Percentiles rank a stretch among this genome's conserved stretches.
phyloP scores from a whole-genome alignment of 208 protist species.

The Trypanosoma mega region DNA sequence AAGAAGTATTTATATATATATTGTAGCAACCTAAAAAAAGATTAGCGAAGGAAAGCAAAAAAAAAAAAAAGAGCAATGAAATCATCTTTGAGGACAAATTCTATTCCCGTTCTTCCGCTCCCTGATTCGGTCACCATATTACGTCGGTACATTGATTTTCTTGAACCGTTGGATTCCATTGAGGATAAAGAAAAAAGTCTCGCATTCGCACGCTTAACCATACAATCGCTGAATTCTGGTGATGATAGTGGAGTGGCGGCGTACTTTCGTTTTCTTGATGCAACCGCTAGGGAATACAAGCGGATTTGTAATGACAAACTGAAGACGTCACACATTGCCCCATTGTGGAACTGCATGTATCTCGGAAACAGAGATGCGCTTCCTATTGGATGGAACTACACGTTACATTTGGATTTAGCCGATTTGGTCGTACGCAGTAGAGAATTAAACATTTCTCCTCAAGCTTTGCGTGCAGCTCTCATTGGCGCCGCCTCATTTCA shows the following conservation, averaged over 20 bases:
- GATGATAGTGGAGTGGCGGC: not conserved
- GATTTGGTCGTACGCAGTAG: not conserved
- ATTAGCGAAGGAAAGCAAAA: too few relatives aligned
- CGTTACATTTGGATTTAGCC: slow-evolving; percentile 13
- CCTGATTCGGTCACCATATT: too few relatives aligned
- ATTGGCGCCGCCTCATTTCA: slow-evolving; percentile 28
- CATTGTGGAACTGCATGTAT: slow-evolving; percentile 27
- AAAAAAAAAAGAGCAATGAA: too few relatives aligned
- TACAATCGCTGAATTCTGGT: not conserved
- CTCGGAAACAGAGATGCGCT: slow-evolving; percentile 23
- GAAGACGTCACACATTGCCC: slow-evolving; percentile 22
- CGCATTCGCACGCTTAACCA: slow-evolving; percentile 4
- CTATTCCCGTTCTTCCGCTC: too few relatives aligned
- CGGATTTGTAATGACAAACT: slow-evolving; percentile 17
- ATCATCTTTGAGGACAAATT: too few relatives aligned
- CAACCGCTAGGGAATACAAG: slow-evolving; percentile 10
- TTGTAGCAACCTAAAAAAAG: too few relatives aligned
- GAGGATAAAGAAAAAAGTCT: slow-evolving; percentile 17
- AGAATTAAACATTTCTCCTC: slow-evolving; percentile 11
- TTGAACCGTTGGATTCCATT: slow-evolving; percentile 17
- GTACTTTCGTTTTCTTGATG: slow-evolving; percentile 26
- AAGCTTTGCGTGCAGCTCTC: slow-evolving; percentile 22
- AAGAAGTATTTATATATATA: too few relatives aligned
- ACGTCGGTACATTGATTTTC: slow-evolving; percentile 22
- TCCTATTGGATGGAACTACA: slow-evolving; percentile 29